Conservation (phyloP, 2,329 filamentous ascomycete species). For the Elsinoe arachidis region DNA sequence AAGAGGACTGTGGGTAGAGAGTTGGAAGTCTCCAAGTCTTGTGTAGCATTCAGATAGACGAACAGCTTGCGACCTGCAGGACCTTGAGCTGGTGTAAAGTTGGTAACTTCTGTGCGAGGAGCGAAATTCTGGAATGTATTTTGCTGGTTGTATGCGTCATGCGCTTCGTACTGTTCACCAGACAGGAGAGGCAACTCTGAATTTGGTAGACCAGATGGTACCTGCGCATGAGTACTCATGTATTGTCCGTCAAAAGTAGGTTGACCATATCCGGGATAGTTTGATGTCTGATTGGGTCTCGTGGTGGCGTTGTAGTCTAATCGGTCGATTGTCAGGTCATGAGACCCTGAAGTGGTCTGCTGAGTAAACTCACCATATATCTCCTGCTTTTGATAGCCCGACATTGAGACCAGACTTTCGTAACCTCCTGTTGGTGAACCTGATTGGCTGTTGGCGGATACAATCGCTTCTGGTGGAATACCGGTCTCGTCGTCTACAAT, state of each 20-base stretch:
- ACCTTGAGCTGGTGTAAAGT: slow-evolving; percentile 62
- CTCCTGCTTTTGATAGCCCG: slow-evolving; percentile 68
- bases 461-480: slow-evolving; percentile 23
- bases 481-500: slow-evolving; percentile 30
- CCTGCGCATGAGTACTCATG: slow-evolving; percentile 40
- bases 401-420: slow-evolving; percentile 56
- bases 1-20: slow-evolving; percentile 54
- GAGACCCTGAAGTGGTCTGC: slow-evolving; percentile 20
- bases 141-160: slow-evolving; percentile 44
- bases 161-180: slow-evolving; percentile 38
- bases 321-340: slow-evolving; percentile 41
- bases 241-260: slow-evolving; percentile 42
- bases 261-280: slow-evolving; percentile 41
- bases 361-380: slow-evolving; percentile 64
- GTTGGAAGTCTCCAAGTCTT: slow-evolving; percentile 59
- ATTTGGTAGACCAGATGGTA: slow-evolving; percentile 39
- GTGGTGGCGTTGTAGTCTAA: slow-evolving; percentile 46
- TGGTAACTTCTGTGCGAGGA: slow-evolving; percentile 55
- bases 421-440: slow-evolving; percentile 15
- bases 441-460: slow-evolving; percentile 23
- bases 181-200: slow-evolving; percentile 37
- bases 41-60: slow-evolving; percentile 65
- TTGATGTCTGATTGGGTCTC: slow-evolving; percentile 50
- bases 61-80: slow-evolving; percentile 60
- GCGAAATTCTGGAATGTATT: slow-evolving; percentile 62